phyloP scores from a whole-genome alignment of 192 early-diverging fungal genomes.

The Allomyces javanicus region DNA sequence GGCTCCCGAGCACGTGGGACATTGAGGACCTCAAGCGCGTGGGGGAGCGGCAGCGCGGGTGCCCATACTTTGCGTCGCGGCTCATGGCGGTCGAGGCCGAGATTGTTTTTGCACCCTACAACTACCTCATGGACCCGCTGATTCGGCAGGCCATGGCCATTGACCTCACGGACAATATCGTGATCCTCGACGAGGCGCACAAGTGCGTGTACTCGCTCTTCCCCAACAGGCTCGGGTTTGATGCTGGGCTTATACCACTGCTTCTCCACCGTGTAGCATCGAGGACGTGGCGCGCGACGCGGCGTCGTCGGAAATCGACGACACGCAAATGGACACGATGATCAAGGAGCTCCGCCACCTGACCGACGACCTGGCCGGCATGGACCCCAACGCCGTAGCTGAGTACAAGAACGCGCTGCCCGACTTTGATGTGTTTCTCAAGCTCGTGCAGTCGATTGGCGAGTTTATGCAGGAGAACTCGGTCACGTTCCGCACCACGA shows the following conservation, averaged over 20 bases:
- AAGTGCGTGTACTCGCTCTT: not conserved
- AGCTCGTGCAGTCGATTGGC: too few relatives aligned
- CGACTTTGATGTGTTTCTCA: too few relatives aligned
- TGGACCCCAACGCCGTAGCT: too few relatives aligned
- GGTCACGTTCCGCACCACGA: too few relatives aligned
- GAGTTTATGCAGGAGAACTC: too few relatives aligned
- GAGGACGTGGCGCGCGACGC: conserved; percentile 32
- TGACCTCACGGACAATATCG: conserved; percentile 17
- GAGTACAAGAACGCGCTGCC: too few relatives aligned
- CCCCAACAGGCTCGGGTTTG: not conserved
- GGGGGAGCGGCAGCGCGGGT: conserved; percentile 15
- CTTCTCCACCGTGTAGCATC: conserved; percentile 27
- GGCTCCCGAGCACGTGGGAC: conserved; percentile 24
- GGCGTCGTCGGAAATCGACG: conserved; percentile 24
- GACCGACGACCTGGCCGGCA: too few relatives aligned
- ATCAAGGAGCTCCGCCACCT: not conserved
- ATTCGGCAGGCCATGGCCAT: conserved; percentile 28
- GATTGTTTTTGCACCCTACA: conserved; percentile 43
- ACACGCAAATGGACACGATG: conserved; percentile 16
- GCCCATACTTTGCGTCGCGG: conserved; percentile 35
- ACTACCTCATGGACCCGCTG: conserved; percentile 38
- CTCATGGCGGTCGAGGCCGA: conserved; percentile 22
- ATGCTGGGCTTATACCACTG: not conserved
- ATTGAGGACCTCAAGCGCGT: conserved; percentile 31
- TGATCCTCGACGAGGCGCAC: conserved; percentile 35